Percentiles rank a stretch among this genome's conserved stretches.
Conservation (phyloP, 2,329 filamentous ascomycete species). For the Talaromyces sp. region DNA sequence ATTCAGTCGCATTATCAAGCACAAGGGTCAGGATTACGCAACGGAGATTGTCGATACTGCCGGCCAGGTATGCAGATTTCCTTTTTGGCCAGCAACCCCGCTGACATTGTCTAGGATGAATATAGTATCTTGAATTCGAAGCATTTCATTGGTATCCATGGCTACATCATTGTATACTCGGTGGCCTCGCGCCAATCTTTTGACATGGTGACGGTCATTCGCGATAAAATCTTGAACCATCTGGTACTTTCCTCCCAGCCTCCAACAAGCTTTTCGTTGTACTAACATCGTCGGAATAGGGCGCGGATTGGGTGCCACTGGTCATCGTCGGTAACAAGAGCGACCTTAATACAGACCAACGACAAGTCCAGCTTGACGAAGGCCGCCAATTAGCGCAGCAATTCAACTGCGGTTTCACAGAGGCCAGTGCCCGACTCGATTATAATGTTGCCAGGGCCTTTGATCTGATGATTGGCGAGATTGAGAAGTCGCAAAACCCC, state of each 20-base stretch:
- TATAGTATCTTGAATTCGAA: constrained; percentile 98
- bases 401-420: constrained; percentile 89
- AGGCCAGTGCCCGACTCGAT: constrained; percentile 90
- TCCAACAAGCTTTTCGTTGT: constrained; percentile 10
- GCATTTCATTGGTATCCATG: constrained; percentile 98
- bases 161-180: constrained; percentile 98
- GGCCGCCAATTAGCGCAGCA: constrained; percentile 81
- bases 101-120: constrained; percentile 65
- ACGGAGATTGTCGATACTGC: constrained; percentile 99
- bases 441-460: constrained; percentile 92
- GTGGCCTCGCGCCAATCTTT: constrained; percentile 90
- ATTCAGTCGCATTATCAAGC: constrained; percentile 91
- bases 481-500: constrained; percentile 91
- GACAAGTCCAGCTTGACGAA: constrained; percentile 82
- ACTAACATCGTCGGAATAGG: constrained; percentile 50
- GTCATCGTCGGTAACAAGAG: constrained; percentile 97
- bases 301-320: constrained; percentile 86
- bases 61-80: constrained; percentile 66
- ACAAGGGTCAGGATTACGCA: constrained; percentile 87
- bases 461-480: constrained; percentile 88
- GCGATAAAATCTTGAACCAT: constrained; percentile 96
- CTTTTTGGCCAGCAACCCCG: not conserved
- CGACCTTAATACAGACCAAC: constrained; percentile 86
- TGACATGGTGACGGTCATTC: constrained; percentile 94
- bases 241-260: constrained; percentile 54